Evolutionary conservation across 768 basidiomycete species (phyloP).

Genomic region (Mycena capillaripes): DNA sequence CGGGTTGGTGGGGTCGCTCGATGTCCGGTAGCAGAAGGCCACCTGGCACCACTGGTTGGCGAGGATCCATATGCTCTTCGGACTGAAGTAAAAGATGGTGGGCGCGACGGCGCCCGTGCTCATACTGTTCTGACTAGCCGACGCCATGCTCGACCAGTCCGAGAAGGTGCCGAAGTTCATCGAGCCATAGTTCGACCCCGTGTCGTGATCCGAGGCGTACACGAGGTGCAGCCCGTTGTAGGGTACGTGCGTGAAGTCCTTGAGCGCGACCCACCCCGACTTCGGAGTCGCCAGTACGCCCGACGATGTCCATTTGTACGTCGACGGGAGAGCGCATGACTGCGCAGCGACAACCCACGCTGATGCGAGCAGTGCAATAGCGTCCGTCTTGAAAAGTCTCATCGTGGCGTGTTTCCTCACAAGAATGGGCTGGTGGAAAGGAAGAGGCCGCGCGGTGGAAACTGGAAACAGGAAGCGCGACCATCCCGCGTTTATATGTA

Average conservation of each 20-base stretch:
- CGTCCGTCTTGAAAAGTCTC: not conserved
- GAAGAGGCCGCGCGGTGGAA: not conserved
- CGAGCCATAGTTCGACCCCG: slow-evolving; percentile 25
- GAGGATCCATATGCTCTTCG: slow-evolving; percentile 29
- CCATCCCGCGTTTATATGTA: slow-evolving; percentile 1
- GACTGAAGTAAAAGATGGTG: slow-evolving; percentile 19
- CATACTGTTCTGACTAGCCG: slow-evolving; percentile 27
- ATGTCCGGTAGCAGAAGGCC: slow-evolving; percentile 28
- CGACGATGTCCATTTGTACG: slow-evolving; percentile 28
- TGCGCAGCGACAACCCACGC: slow-evolving; percentile 6
- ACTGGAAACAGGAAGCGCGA: not conserved
- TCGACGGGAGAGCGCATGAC: slow-evolving; percentile 30
- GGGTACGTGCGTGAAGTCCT: slow-evolving; percentile 31
- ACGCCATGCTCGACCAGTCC: slow-evolving; percentile 28
- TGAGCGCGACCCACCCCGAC: slow-evolving; percentile 31
- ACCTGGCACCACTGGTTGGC: slow-evolving; percentile 21
- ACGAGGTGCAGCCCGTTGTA: slow-evolving; percentile 33
- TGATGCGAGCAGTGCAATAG: not conserved
- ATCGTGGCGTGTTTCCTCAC: not conserved
- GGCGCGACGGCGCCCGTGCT: slow-evolving; percentile 24
- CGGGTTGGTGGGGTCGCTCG: slow-evolving; percentile 25
- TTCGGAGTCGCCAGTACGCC: slow-evolving; percentile 20
- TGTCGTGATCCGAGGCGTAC: slow-evolving; percentile 22
- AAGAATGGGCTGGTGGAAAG: no score
- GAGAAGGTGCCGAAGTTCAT: slow-evolving; percentile 24